Conservation (phyloP, 1,284 basidiomycete genomes). For the Cryptococcus sp. region DNA sequence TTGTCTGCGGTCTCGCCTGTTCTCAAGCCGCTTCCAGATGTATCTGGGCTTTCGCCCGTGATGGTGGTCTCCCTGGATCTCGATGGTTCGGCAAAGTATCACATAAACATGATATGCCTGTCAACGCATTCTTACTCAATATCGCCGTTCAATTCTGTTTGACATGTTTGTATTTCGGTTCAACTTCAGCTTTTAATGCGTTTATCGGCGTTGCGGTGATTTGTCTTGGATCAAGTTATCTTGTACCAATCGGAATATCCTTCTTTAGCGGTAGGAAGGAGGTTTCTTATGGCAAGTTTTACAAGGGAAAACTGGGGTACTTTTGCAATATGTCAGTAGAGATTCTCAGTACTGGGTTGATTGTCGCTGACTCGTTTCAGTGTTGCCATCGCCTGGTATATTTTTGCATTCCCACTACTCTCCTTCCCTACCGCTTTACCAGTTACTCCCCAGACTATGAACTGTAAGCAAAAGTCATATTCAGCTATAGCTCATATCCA, state of each 20-base stretch:
- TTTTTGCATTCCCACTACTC: slow-evolving; percentile 29
- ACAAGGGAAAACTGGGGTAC: slow-evolving; percentile 43
- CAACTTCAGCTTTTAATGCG: slow-evolving; percentile 39
- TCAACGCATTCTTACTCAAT: slow-evolving; percentile 47
- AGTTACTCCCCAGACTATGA: slow-evolving; percentile 27
- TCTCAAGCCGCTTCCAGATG: slow-evolving; percentile 37
- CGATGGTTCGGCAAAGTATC: slow-evolving; percentile 43
- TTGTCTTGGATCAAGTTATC: slow-evolving; percentile 40
- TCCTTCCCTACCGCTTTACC: slow-evolving; percentile 31
- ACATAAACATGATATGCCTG: slow-evolving; percentile 41
- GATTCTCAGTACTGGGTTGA: neutral
- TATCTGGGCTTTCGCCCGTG: slow-evolving; percentile 46
- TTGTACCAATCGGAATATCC: slow-evolving; percentile 46
- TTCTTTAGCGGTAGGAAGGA: slow-evolving; percentile 40
- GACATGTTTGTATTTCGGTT: slow-evolving; percentile 44
- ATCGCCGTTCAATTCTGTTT: slow-evolving; percentile 44
- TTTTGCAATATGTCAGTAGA: slow-evolving; percentile 32
- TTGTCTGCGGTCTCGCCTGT: slow-evolving; percentile 45
- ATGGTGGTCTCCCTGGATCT: slow-evolving; percentile 48
- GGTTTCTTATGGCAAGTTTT: slow-evolving; percentile 34
- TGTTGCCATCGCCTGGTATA: slow-evolving; percentile 25
- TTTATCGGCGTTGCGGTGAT: slow-evolving; percentile 43
- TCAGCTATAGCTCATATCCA: neutral
- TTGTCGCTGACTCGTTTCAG: neutral
- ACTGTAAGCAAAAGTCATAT: slow-evolving; percentile 15